Conservation (phyloP, 2,329 filamentous ascomycete genomes). For the Curvularia hawaiiensis region DNA sequence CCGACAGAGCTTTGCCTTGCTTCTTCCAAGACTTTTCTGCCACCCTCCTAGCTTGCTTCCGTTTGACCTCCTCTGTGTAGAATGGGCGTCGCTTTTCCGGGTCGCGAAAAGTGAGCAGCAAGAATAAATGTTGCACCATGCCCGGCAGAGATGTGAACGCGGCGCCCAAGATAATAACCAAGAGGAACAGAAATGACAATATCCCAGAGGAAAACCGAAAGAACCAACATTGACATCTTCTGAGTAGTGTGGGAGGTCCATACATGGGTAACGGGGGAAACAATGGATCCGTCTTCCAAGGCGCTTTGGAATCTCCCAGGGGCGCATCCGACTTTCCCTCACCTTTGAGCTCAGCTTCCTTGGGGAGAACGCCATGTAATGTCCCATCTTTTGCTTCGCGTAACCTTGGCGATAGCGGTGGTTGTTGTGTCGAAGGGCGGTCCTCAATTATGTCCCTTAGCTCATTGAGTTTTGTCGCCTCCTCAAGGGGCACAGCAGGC, state of each 20-base stretch:
- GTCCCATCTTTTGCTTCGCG: slow-evolving; percentile 52
- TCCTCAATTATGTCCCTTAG: slow-evolving; percentile 60
- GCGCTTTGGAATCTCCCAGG: slow-evolving; percentile 57
- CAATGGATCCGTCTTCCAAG: slow-evolving; percentile 74
- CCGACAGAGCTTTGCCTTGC: slow-evolving; percentile 37
- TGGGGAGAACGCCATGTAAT: slow-evolving; percentile 44
- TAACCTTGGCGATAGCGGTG: slow-evolving; percentile 33
- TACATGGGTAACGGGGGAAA: slow-evolving; percentile 87
- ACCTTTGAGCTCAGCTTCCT: slow-evolving; percentile 34
- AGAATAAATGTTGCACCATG: slow-evolving; percentile 56
- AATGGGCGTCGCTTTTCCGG: slow-evolving; percentile 69
- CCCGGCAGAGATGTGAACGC: slow-evolving; percentile 69
- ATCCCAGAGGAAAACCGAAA: slow-evolving; percentile 74
- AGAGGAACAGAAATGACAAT: slow-evolving; percentile 77
- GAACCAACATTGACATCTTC: slow-evolving; percentile 67
- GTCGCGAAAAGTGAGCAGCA: slow-evolving; percentile 63
- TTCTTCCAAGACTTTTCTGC: slow-evolving; percentile 67
- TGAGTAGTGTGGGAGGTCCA: slow-evolving; percentile 71
- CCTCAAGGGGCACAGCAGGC: slow-evolving; percentile 70
- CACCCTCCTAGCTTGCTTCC: slow-evolving; percentile 61
- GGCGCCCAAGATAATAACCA: slow-evolving; percentile 75
- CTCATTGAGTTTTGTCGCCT: slow-evolving; percentile 72
- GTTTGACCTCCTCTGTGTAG: slow-evolving; percentile 70
- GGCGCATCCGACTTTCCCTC: slow-evolving; percentile 54
- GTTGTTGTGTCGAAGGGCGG: slow-evolving; percentile 39